These are phyloP conservation scores for Exophiala dermatitidis DNA, from an alignment of 2,329 filamentous ascomycete genomes.

Conservation along the genomic window DNA sequence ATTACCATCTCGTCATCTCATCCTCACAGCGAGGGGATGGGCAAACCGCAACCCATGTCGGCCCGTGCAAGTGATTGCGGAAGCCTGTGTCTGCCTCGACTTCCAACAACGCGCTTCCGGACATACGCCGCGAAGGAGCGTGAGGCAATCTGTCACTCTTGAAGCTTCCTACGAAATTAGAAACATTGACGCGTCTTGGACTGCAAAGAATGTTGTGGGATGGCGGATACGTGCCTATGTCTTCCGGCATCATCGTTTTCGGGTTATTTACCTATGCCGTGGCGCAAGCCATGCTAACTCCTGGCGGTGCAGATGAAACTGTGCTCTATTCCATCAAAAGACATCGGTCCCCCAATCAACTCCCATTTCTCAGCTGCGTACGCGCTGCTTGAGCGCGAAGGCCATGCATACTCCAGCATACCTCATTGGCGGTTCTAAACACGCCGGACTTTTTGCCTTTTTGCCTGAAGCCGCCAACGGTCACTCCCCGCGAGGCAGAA, in stretches of 20 bases:
- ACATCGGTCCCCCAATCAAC: neutral
- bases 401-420: neutral
- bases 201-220: no score
- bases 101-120: no score
- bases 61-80: no score
- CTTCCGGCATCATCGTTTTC: neutral
- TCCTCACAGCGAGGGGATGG: no score
- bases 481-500: neutral
- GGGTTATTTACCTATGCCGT: neutral
- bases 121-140: no score
- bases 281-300: neutral
- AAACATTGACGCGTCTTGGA: no score
- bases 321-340: neutral
- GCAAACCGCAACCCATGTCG: no score
- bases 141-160: no score
- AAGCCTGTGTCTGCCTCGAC: no score
- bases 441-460: slow-evolving; percentile 3
- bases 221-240: neutral
- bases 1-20: no score
- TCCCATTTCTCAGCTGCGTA: neutral
- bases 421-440: neutral
- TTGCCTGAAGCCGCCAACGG: neutral
- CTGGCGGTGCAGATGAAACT: neutral
- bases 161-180: no score
- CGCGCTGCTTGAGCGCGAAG: neutral